Evolutionary conservation across 1,284 basidiomycete species (phyloP).

Genomic region (Trichosporon inkin): DNA sequence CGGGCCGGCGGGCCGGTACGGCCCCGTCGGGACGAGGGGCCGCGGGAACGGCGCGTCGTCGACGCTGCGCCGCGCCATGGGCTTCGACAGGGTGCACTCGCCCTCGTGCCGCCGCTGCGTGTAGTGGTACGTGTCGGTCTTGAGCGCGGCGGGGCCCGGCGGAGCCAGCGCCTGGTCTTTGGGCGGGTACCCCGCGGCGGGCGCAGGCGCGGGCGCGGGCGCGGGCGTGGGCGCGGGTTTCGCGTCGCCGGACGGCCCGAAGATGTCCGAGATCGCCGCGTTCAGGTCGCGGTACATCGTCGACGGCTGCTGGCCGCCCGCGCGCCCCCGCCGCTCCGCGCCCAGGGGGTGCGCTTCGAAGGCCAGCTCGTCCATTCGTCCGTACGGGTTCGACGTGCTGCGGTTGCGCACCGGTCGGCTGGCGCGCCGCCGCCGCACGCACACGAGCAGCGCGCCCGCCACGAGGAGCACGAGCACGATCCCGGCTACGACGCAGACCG

Average conservation of each 20-base stretch:
- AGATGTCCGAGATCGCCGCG: conserved; percentile 5
- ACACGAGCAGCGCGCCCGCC: not conserved
- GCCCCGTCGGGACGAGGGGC: not conserved
- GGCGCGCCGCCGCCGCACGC: not conserved
- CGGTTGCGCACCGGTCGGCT: not conserved
- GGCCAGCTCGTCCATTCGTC: not conserved
- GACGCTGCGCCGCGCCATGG: not conserved
- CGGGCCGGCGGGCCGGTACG: not conserved
- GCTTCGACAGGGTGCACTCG: conserved; percentile 2
- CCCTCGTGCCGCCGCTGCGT: not conserved
- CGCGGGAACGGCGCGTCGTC: not conserved
- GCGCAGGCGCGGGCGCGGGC: too few relatives aligned
- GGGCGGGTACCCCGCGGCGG: too few relatives aligned
- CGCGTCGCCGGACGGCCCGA: not conserved
- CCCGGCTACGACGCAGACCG: not conserved
- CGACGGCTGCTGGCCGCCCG: conserved; percentile 1
- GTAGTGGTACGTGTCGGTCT: not conserved
- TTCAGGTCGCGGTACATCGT: conserved; percentile 3
- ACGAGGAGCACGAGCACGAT: not conserved
- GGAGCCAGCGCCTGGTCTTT: too few relatives aligned
- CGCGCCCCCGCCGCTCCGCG: not conserved
- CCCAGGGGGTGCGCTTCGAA: not conserved
- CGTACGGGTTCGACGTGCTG: not conserved
- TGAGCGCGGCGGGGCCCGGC: too few relatives aligned
- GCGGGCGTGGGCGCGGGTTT: too few relatives aligned